Percentiles rank a stretch among this genome's conserved stretches.
phyloP scores from a whole-genome alignment of 1,284 basidiomycete species.

The Boletus semigastroideus region DNA sequence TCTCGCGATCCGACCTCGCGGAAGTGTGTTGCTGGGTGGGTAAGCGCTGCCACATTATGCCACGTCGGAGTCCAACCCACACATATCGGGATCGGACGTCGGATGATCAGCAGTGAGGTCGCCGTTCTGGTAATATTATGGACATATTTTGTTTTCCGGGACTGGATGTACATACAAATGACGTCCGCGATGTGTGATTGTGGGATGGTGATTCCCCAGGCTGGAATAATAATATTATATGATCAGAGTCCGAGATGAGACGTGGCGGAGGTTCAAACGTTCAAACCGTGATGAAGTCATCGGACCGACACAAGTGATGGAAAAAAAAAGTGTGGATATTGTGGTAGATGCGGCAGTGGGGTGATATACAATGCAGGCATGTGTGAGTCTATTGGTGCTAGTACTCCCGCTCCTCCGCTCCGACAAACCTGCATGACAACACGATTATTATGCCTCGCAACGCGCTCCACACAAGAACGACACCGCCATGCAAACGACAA shows the following conservation, averaged over 20 bases:
- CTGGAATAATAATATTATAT: background rate
- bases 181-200: slow-evolving; percentile 4
- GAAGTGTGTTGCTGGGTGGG: background rate
- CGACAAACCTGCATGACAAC: slow-evolving; percentile 25
- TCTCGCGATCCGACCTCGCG: slow-evolving; percentile 14
- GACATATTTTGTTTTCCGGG: background rate
- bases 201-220: slow-evolving; percentile 12
- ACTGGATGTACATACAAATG: background rate
- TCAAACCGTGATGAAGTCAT: slow-evolving; percentile 27
- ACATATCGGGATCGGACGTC: slow-evolving; percentile 21
- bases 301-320: slow-evolving; percentile 21
- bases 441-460: slow-evolving; percentile 13
- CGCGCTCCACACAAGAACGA: slow-evolving; percentile 18
- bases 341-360: slow-evolving; percentile 2
- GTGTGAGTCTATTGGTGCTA: slow-evolving; percentile 20
- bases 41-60: background rate
- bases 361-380: slow-evolving; percentile 30
- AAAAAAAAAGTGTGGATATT: slow-evolving; percentile 4
- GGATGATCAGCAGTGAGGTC: slow-evolving; percentile 18
- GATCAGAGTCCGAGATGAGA: slow-evolving; percentile 32
- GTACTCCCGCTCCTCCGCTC: slow-evolving; percentile 16
- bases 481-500: background rate
- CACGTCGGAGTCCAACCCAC: background rate
- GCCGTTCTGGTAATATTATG: slow-evolving; percentile 8
- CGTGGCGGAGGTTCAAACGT: slow-evolving; percentile 21